phyloP scores from a whole-genome alignment of 306 rosid genomes.

The Argentina anserina region DNA sequence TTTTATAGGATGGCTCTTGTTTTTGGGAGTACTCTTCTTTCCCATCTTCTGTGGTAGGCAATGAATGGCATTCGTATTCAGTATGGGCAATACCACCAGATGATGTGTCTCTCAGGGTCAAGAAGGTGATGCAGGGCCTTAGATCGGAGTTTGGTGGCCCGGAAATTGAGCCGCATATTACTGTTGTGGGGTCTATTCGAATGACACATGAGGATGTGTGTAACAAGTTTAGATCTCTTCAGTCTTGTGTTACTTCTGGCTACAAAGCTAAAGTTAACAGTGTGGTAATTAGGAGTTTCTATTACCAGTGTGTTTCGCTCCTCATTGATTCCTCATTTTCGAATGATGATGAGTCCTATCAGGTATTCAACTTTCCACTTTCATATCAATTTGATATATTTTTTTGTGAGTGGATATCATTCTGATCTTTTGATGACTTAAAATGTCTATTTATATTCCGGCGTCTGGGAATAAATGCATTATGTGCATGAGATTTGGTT shows the following conservation, averaged over 20 bases:
- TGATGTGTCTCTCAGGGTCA: conserved; percentile 32
- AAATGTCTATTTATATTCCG: not conserved
- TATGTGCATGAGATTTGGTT: not conserved
- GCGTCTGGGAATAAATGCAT: not conserved
- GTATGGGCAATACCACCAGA: conserved; percentile 88
- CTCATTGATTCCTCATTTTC: not conserved
- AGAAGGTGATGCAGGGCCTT: conserved; percentile 18
- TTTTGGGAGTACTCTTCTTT: not conserved
- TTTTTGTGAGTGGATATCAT: too few relatives aligned
- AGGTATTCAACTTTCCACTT: not conserved
- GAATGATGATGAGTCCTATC: not conserved
- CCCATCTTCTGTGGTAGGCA: not conserved
- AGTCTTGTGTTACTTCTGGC: conserved; percentile 26
- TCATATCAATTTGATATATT: too few relatives aligned
- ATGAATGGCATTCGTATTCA: conserved; percentile 42
- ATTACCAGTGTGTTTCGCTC: not conserved
- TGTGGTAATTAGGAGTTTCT: not conserved
- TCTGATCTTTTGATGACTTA: not conserved
- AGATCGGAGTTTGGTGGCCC: conserved; percentile 62
- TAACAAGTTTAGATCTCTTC: conserved; percentile 45
- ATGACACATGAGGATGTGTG: conserved; percentile 50
- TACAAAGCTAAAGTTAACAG: conserved; percentile 49
- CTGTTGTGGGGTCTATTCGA: conserved; percentile 61
- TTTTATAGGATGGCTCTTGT: not conserved
- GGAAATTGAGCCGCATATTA: conserved; percentile 67